Percentiles rank a stretch among this genome's conserved stretches.
Evolutionary conservation across 2,329 filamentous ascomycete species (phyloP).

Genomic region (Stagonosporopsis chrysanthemi): DNA sequence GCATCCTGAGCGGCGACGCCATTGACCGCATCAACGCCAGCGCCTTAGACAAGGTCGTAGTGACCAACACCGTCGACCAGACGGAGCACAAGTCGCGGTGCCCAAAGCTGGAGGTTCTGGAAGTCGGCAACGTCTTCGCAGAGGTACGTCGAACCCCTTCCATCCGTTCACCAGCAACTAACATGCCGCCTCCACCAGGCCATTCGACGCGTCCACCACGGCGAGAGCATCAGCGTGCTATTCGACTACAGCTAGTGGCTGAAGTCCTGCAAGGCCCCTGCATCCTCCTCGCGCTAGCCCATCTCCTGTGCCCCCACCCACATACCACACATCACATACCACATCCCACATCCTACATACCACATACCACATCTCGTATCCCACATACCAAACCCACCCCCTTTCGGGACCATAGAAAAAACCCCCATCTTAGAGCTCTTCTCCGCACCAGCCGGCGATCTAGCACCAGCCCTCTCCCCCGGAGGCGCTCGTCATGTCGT

Average conservation of each 20-base stretch:
- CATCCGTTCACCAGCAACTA: not conserved
- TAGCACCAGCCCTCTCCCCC: not conserved
- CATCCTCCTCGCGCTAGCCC: not conserved
- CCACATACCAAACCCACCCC: too few species aligned
- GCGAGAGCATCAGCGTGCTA: constrained; percentile 94
- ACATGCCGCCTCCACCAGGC: constrained; percentile 60
- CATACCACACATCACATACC: too few species aligned
- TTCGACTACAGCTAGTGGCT: constrained; percentile 77
- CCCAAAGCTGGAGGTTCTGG: constrained; percentile 88
- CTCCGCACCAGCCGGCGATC: too few species aligned
- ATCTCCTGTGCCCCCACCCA: not conserved
- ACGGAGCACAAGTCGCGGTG: constrained; percentile 78
- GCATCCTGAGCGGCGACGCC: constrained; percentile 92
- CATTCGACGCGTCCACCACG: constrained; percentile 94
- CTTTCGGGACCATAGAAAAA: constrained; percentile 6
- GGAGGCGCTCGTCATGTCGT: not conserved
- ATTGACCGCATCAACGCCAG: constrained; percentile 94
- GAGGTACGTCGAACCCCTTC: constrained; percentile 63
- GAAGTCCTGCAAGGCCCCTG: constrained; percentile 6
- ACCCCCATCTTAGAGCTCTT: not conserved
- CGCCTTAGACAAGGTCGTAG: constrained; percentile 88
- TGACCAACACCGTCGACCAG: constrained; percentile 95
- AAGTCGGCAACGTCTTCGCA: constrained; percentile 87
- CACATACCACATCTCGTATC: too few species aligned
- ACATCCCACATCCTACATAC: too few species aligned